Conservation (phyloP, 2,329 filamentous ascomycete genomes). For the Penicillium concentricum region DNA sequence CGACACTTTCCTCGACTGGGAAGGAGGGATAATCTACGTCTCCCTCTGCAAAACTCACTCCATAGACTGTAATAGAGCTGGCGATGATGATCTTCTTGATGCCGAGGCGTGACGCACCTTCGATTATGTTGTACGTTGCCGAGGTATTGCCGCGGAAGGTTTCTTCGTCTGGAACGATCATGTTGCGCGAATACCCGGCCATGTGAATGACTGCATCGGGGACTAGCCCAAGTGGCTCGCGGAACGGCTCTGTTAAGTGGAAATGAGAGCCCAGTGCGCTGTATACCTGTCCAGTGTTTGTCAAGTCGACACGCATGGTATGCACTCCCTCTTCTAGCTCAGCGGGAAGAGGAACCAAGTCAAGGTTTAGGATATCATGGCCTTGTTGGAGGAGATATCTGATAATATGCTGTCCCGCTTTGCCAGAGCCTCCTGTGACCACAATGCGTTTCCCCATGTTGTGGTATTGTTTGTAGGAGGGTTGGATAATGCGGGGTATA, state of each 20-base stretch:
- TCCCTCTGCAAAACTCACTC: constrained; percentile 61
- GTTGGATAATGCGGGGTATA: constrained; percentile 4
- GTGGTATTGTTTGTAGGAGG: not conserved
- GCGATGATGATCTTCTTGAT: constrained; percentile 64
- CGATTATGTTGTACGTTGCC: constrained; percentile 62
- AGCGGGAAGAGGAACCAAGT: constrained; percentile 46
- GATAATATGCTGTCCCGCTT: constrained; percentile 57
- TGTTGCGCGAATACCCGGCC: constrained; percentile 58
- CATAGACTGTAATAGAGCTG: constrained; percentile 60
- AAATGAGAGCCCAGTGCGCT: constrained; percentile 59
- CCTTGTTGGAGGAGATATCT: constrained; percentile 52
- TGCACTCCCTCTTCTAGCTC: constrained; percentile 46
- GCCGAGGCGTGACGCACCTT: constrained; percentile 61
- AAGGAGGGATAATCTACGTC: constrained; percentile 57
- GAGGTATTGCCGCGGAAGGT: constrained; percentile 57
- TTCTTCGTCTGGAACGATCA: constrained; percentile 62
- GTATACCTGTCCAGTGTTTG: constrained; percentile 56
- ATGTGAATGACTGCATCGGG: constrained; percentile 65
- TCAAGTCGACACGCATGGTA: constrained; percentile 57
- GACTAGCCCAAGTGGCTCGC: constrained; percentile 37
- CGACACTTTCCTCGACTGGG: constrained; percentile 59
- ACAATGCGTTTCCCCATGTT: constrained; percentile 46
- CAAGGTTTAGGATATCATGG: constrained; percentile 57
- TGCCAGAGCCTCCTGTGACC: constrained; percentile 57
- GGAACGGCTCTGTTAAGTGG: constrained; percentile 45